A percentile compares a stretch with the other conserved stretches of the same genome.
phyloP scores from a whole-genome alignment of 176 grass and related monocot species.

The Oryza australiensis region DNA sequence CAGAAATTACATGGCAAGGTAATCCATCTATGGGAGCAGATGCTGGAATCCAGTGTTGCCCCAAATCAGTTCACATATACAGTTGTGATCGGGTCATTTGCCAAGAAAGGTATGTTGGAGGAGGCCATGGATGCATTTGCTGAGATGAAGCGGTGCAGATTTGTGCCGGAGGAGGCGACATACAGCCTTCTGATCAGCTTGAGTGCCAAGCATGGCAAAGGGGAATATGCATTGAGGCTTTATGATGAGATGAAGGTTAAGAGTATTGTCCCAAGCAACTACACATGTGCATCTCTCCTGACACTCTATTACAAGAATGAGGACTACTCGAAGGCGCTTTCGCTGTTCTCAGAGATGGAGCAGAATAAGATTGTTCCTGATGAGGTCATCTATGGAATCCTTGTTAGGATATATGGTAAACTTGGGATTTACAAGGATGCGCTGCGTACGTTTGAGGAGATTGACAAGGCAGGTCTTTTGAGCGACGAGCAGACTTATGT shows the following conservation, averaged over 20 bases:
- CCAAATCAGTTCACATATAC: conserved; percentile 77
- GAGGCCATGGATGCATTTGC: conserved; percentile 59
- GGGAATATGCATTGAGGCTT: conserved; percentile 61
- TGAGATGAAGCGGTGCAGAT: conserved; percentile 56
- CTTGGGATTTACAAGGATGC: conserved; percentile 78
- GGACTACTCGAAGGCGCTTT: conserved; percentile 83
- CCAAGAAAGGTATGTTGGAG: conserved; percentile 55
- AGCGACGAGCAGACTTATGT: conserved; percentile 88
- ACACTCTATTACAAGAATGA: conserved; percentile 67
- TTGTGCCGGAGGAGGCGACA: conserved; percentile 60
- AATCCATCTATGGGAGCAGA: conserved; percentile 70
- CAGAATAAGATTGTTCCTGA: conserved; percentile 58
- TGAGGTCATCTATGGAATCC: conserved; percentile 93
- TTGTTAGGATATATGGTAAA: conserved; percentile 87
- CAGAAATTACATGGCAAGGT: conserved; percentile 72
- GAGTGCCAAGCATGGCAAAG: conserved; percentile 57
- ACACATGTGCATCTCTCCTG: conserved; percentile 85
- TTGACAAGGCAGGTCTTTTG: conserved; percentile 53
- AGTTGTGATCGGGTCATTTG: conserved; percentile 64
- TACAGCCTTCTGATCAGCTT: conserved; percentile 69
- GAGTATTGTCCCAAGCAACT: conserved; percentile 74
- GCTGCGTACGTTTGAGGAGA: conserved; percentile 61
- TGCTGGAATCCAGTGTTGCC: conserved; percentile 50
- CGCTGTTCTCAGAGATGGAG: conserved; percentile 79
- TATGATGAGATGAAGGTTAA: conserved; percentile 69